Evolutionary conservation across 2,329 filamentous ascomycete genomes (phyloP).

Genomic region (Diaporthe citriasiana): DNA sequence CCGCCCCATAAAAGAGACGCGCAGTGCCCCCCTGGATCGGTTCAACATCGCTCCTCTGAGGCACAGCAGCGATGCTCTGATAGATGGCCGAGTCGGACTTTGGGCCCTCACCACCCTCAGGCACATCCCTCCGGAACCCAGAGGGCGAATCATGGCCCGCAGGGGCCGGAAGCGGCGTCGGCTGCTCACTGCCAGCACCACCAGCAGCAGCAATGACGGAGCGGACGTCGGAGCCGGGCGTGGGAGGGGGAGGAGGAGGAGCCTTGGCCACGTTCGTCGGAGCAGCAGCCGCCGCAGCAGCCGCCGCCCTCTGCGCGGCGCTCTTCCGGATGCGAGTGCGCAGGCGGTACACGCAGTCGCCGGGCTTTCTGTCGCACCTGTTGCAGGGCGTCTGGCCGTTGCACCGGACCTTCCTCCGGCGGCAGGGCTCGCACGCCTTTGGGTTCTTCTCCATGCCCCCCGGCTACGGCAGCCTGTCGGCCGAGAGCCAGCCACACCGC

Average conservation of each 20-base stretch:
- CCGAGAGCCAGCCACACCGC: constrained; percentile 17
- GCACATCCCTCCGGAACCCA: not conserved
- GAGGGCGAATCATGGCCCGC: constrained; percentile 16
- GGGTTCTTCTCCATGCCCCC: constrained; percentile 43
- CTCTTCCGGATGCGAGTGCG: constrained; percentile 42
- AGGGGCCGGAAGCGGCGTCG: not conserved
- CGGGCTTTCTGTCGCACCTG: constrained; percentile 40
- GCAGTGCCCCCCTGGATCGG: constrained; percentile 36
- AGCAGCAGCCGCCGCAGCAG: not conserved
- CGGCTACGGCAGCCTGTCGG: not conserved
- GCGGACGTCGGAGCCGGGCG: not conserved
- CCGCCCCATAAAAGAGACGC: constrained; percentile 40
- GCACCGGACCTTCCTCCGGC: constrained; percentile 42
- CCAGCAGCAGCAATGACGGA: not conserved
- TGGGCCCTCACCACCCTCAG: constrained; percentile 4
- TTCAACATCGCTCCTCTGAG: constrained; percentile 33
- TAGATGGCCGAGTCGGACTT: constrained; percentile 38
- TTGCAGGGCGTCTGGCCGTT: constrained; percentile 42
- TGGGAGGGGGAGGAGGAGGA: not conserved
- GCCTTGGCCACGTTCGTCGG: not conserved
- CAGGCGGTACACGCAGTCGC: constrained; percentile 42
- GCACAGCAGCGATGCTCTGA: constrained; percentile 41
- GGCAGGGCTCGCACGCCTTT: constrained; percentile 43
- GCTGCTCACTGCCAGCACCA: constrained; percentile 11
- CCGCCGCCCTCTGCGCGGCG: constrained; percentile 22